Evolutionary conservation across 2,329 filamentous ascomycete genomes (phyloP), one percentile per base, ranked within the genome.

Genomic region (Macrophomina pseudophaseolina): DNA sequence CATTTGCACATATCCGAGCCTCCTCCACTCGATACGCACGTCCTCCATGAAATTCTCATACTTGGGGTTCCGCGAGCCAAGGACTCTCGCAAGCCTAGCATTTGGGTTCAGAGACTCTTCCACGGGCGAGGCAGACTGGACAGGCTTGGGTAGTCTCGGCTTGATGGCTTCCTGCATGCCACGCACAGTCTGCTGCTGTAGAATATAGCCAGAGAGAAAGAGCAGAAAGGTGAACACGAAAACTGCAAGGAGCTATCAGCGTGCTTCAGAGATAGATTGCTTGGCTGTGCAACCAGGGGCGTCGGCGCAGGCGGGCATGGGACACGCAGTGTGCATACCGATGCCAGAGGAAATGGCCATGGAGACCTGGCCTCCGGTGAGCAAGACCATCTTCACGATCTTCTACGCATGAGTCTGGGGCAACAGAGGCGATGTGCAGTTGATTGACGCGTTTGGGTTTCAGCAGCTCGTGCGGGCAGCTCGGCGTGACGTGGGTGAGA

Each of bases 171-270:
- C 82, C 72, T 94, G 91, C 38, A 97, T 85, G 72, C 90, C 90
- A 69, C 86, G 87, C 4, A 97, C 87, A 0, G 93, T 95, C 72
- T 92, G 88, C 78, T 97, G 94, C 74, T 97, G 94, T 64, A 97
- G 85, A 3, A 89, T 86, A 77, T 96, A 97, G 73, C 94, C 94
- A 62, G 91, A 93, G 38, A 97, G 84, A 78, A 97, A 97, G 32
- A 97, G 88, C 4, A 93, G 87, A 44, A 89, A 78, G 3, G 93
- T 97, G 79, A 92, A 97, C 32, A 91, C 76, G 69, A 92, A 81
- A 67, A 97, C 91, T 79, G 68, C 6, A 53, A 12, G 35, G 48
- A 35, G 16, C 3, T 16, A 32, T 53, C 18, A 66, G 49, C 63
- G 30, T 44, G 14, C 23, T 33, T 11, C 35, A 42, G 23, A 59